phyloP scores from a whole-genome alignment of 345 rosid genomes.

The Rhodomyrtus tomentosa region DNA sequence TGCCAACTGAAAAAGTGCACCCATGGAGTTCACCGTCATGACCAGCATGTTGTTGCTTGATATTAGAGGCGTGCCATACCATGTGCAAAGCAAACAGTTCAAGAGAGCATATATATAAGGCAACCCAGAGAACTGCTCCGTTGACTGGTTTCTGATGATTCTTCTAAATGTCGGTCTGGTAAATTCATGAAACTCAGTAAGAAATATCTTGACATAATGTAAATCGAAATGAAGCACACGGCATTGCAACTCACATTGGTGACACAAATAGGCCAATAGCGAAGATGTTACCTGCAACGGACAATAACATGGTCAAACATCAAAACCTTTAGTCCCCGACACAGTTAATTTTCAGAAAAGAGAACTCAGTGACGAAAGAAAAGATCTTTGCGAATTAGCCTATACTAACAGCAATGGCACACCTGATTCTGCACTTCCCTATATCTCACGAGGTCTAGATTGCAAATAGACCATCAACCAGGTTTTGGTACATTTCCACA shows the following conservation, averaged over 20 bases:
- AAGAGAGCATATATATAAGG: conserved; percentile 76
- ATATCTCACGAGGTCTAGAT: neutral
- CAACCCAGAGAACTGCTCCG: conserved; percentile 75
- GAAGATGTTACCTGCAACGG: conserved; percentile 63
- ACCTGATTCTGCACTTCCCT: neutral
- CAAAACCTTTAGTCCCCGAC: neutral
- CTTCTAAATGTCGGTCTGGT: conserved; percentile 80
- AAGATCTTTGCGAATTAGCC: neutral
- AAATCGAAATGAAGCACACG: neutral
- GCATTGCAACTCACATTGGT: conserved; percentile 49
- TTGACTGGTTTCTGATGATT: conserved; percentile 64
- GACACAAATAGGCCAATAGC: conserved; percentile 80
- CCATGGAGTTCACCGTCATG: conserved; percentile 62
- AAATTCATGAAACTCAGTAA: neutral
- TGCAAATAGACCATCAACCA: neutral
- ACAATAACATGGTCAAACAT: neutral
- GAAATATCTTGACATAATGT: neutral
- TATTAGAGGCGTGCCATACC: conserved; percentile 75
- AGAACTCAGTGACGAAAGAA: neutral
- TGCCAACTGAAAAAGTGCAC: conserved; percentile 58
- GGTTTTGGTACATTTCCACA: neutral
- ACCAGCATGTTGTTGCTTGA: conserved; percentile 47
- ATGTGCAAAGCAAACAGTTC: conserved; percentile 71
- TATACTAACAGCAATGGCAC: neutral
- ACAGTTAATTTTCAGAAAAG: neutral